These are phyloP conservation scores for Rhodosporidiobolus sp. DNA, from an alignment of 768 basidiomycete species.

Conservation along the genomic window DNA sequence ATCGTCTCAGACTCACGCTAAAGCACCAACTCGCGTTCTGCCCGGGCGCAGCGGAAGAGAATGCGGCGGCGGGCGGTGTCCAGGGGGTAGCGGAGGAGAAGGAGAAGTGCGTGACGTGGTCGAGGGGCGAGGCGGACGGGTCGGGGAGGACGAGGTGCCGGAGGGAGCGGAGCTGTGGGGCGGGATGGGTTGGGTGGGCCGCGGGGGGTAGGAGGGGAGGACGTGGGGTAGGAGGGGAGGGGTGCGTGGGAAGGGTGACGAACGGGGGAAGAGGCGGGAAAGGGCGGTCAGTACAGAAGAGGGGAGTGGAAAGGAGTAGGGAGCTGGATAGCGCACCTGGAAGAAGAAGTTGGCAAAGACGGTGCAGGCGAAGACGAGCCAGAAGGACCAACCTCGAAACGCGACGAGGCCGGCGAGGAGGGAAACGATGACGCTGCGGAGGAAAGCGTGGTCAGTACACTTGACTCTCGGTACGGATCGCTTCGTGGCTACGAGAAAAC, in stretches of 20 bases:
- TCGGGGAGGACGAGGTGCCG: slow-evolving; percentile 89
- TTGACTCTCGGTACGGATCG: neutral
- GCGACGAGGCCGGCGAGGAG: slow-evolving; percentile 69
- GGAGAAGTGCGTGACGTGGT: slow-evolving; percentile 21
- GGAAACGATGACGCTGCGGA: slow-evolving; percentile 71
- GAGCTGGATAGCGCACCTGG: slow-evolving; percentile 61
- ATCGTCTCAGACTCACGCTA: no score
- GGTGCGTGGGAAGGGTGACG: no score
- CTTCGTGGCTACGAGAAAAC: no score
- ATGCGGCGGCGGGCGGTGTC: no score
- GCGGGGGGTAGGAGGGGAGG: no score
- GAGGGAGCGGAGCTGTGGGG: slow-evolving; percentile 77
- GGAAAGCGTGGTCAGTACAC: no score
- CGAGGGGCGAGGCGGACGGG: slow-evolving; percentile 53
- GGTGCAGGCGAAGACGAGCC: slow-evolving; percentile 72
- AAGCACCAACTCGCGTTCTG: no score
- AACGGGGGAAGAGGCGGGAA: neutral
- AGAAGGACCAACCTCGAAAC: slow-evolving; percentile 63
- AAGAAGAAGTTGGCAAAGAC: slow-evolving; percentile 91
- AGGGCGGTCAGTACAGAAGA: neutral
- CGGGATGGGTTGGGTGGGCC: no score
- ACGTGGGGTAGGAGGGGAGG: no score
- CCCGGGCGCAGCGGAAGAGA: no score
- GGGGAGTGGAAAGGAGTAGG: slow-evolving; percentile 1
- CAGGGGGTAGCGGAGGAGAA: neutral